These are phyloP conservation scores for Aureobasidium sp. DNA, from an alignment of 2,329 filamentous ascomycete genomes.

Conservation along the genomic window DNA sequence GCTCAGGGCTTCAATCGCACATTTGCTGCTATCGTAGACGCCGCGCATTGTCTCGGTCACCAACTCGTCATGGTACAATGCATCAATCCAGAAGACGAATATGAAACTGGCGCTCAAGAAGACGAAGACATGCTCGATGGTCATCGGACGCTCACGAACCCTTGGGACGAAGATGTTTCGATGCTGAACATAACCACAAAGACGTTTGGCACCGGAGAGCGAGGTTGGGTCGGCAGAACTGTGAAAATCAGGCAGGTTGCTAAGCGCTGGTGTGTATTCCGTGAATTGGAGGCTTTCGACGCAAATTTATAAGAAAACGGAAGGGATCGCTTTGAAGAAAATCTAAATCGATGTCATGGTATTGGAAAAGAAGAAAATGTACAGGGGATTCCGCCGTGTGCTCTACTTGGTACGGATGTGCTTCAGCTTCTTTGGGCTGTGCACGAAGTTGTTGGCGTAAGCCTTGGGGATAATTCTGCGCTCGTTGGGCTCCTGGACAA, in stretches of 20 bases:
- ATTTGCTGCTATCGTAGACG: constrained; percentile 56
- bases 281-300: constrained; percentile 11
- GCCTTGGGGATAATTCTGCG: constrained; percentile 83
- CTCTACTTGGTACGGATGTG: constrained; percentile 67
- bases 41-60: constrained; percentile 37
- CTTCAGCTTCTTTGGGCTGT: constrained; percentile 79
- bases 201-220: constrained; percentile 31
- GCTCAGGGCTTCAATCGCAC: constrained; percentile 63
- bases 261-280: constrained; percentile 38
- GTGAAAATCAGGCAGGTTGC: constrained; percentile 37
- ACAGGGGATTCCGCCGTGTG: constrained; percentile 9
- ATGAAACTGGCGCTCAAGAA: background rate
- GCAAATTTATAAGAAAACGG: background rate
- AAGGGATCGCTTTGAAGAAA: background rate
- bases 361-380: constrained; percentile 13
- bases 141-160: constrained; percentile 12
- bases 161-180: constrained; percentile 41
- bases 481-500: constrained; percentile 92
- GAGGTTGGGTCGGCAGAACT: constrained; percentile 43
- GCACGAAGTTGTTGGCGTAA: constrained; percentile 94
- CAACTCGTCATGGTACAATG: constrained; percentile 39
- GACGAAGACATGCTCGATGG: constrained; percentile 8
- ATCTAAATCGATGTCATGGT: constrained; percentile 13
- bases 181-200: constrained; percentile 43
- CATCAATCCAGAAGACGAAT: constrained; percentile 14